Evolutionary conservation across 2,329 filamentous ascomycete genomes (phyloP).

Genomic region (Tolypocladium inflatum): DNA sequence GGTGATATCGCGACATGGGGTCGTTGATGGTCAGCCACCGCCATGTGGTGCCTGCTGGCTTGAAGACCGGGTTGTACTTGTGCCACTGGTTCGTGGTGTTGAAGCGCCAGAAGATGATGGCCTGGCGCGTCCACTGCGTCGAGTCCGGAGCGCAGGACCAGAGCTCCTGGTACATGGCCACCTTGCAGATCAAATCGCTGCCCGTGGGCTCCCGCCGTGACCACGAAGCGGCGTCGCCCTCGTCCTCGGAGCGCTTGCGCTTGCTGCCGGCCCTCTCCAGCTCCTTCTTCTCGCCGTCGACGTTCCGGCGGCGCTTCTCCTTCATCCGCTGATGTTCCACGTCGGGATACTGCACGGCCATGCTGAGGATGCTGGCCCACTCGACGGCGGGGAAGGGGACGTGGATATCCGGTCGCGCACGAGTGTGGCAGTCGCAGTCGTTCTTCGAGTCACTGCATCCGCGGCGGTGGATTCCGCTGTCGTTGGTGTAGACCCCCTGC

Average conservation of each 20-base stretch:
- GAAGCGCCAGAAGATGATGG: slow-evolving; percentile 56
- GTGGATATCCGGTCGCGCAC: slow-evolving; percentile 38
- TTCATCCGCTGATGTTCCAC: slow-evolving; percentile 27
- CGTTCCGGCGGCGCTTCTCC: slow-evolving; percentile 24
- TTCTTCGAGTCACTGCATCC: slow-evolving; percentile 38
- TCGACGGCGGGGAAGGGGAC: slow-evolving; percentile 49
- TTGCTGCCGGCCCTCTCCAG: slow-evolving; percentile 24
- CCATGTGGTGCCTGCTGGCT: slow-evolving; percentile 48
- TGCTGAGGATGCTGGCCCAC: slow-evolving; percentile 50
- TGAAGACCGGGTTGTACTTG: slow-evolving; percentile 37
- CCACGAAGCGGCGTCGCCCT: slow-evolving; percentile 30
- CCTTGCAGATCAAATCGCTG: slow-evolving; percentile 48
- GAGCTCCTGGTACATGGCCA: slow-evolving; percentile 60
- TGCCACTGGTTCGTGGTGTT: slow-evolving; percentile 41
- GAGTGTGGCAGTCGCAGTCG: slow-evolving; percentile 41
- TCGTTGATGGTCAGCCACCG: slow-evolving; percentile 52
- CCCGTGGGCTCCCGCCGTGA: slow-evolving; percentile 32
- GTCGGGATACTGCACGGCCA: slow-evolving; percentile 43
- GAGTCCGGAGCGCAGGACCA: slow-evolving; percentile 43
- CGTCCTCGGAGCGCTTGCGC: slow-evolving; percentile 30
- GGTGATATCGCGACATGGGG: slow-evolving; percentile 48
- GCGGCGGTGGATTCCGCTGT: slow-evolving; percentile 42
- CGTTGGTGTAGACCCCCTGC: slow-evolving; percentile 36
- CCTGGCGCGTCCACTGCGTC: slow-evolving; percentile 44
- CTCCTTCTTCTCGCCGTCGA: slow-evolving; percentile 24